Base-by-base conservation (phyloP, 176 grass and related monocot genomes). In the Cocos nucifera region DNA sequence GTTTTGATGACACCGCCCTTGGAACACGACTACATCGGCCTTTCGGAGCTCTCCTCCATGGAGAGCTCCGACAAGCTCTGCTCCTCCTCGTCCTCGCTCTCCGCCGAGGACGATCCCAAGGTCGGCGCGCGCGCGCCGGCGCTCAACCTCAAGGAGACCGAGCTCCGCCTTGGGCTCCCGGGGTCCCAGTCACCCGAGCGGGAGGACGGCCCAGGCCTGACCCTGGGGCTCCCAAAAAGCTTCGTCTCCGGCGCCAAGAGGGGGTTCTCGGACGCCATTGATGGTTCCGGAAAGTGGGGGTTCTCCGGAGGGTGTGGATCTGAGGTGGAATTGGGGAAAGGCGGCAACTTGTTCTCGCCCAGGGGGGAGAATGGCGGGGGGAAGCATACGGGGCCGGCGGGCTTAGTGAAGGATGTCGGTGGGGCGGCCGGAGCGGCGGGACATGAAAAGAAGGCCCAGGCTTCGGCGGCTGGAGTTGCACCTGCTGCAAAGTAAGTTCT, bases 151-250 rank as follows among this genome's bases (percentile, higher is more conserved):
- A 67, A 70, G 30, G 64, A 69, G 53, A 90, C 91, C 29, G 86
- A 90, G 71, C 80, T 90, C 64, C 62, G 86, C 17, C 57, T 87
- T 30, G 86, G 91, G 15, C 71, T 87, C 4, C 83, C 86, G 16
- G 86, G 86, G 4, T 82, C 86, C 17, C 77, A 71, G 25, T 82
- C 53, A 17, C 64, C 59, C 1, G 77, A 64, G 3, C 57, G 9
- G 18, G 69, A 35, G 2, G 71, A 55, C 39, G 54, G 57, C 0
- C n/a, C 19, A 2, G 58, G 58, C 15, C 72, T 87, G 9, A 85
- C 86, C 4, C 69, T 95, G 0, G 86, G 82, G 17, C 69, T 90
- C 4, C 83, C 86, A 49, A 86, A 88, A 49, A 68, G 67, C 35
- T 53, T 60, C 17, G 69, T 60, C 22, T 61, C 69, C 3, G 81